Percentiles rank a stretch among this genome's conserved stretches.
phyloP scores from a whole-genome alignment of 495 filamentous ascomycete species.

The Penicillium flavigenum region DNA sequence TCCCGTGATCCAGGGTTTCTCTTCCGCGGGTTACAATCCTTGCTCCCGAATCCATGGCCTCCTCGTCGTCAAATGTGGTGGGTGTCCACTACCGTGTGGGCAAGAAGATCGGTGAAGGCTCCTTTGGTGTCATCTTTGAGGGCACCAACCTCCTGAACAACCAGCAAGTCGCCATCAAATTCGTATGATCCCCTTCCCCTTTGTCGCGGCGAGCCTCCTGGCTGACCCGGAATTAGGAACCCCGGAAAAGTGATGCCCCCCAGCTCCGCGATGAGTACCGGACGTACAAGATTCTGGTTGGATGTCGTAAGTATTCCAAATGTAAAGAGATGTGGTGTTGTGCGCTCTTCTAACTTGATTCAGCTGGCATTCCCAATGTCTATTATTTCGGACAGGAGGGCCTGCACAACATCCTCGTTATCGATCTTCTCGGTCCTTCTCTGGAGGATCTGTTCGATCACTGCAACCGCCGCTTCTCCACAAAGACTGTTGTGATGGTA shows the following conservation, averaged over 20 bases:
- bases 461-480: conserved; percentile 91
- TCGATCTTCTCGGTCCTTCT: conserved; percentile 93
- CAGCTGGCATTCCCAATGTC: conserved; percentile 98
- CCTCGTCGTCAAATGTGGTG: conserved; percentile 95
- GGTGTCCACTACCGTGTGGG: conserved; percentile 98
- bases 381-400: conserved; percentile 99
- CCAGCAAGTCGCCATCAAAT: conserved; percentile 99
- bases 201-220: not conserved
- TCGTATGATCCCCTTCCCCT: conserved; percentile 60
- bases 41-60: conserved; percentile 63
- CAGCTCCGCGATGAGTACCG: conserved; percentile 98
- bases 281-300: conserved; percentile 98
- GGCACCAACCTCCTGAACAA: conserved; percentile 98
- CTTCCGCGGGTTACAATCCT: conserved; percentile 20
- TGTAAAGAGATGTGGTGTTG: not conserved
- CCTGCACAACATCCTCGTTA: conserved; percentile 98
- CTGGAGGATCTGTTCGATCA: conserved; percentile 98
- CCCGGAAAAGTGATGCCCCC: conserved; percentile 96
- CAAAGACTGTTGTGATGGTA: conserved; percentile 99
- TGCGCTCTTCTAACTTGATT: conserved; percentile 20
- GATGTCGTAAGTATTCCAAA: conserved; percentile 80
- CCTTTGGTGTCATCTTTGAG: conserved; percentile 98
- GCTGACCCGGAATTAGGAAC: conserved; percentile 64
- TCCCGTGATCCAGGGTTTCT: conserved; percentile 26
- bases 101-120: conserved; percentile 99